Base-by-base conservation (phyloP, 805 yeast genomes). In the Cyberlindnera sargentensis region DNA sequence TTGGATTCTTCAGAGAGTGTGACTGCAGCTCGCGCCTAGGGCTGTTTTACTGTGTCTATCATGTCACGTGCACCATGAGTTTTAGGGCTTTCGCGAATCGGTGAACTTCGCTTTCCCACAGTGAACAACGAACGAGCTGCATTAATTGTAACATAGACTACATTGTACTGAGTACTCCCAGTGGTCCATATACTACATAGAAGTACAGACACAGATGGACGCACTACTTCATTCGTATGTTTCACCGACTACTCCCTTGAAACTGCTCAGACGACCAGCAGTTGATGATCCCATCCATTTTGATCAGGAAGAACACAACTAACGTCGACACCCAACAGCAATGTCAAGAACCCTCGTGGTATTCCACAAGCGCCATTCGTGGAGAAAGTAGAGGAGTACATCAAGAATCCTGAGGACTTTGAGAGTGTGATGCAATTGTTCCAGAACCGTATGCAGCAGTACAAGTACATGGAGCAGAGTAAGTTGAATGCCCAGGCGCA, bases 331-430 rank as follows among this genome's bases (percentile, higher is more conserved):
- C 25, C 10, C 3, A 7, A 23, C 35, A 51, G 55, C 4, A 48
- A 51, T n/a, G 47, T 48, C 11, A 55, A 56, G 48, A 93, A 93
- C 58, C 93, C 97, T 8, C 75, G 98, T 50, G 99, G 99, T 4
- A 93, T 93, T 45, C 99, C 99, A 6, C 84, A 86, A 58, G 99
- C 99, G 1, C 96, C 95, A 34, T 93, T 93, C 63, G 80, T 93
- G 41, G 95, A 84, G 49, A 78, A 79, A 44, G 93, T 90, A 8
- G 93, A 80, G 44, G 82, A 78, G 40, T 77, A 80, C 52, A 75
- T 89, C 49, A 83, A 79, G 56, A 71, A 73, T 52, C 72, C 80
- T 3, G 81, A 74, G 37, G 91, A 87, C 55, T 87, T 84, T 45
- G 87, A 83, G 40, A 61, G 73, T 36, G 72, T 84, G 31, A 76